Evolutionary conservation across 2,329 filamentous ascomycete genomes (phyloP).

Genomic region (Pestalotiopsis sp.): DNA sequence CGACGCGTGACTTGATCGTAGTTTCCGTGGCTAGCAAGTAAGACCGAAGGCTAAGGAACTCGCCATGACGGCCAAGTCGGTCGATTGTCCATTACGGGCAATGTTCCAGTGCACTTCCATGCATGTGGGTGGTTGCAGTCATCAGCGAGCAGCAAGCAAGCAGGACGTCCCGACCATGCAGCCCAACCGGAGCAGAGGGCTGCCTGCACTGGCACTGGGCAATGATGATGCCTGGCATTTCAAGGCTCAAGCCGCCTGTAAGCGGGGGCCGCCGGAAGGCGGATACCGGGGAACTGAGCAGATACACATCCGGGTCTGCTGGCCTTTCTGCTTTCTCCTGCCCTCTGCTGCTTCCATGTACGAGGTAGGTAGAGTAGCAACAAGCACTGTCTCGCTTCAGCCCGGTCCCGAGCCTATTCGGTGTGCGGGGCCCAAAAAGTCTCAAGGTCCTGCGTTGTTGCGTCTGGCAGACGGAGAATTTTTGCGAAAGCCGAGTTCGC

Average conservation of each 20-base stretch:
- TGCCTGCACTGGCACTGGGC: no score
- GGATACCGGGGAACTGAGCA: not conserved
- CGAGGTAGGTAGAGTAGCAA: no score
- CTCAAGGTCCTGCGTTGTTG: no score
- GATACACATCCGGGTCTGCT: not conserved
- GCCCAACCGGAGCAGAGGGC: not conserved
- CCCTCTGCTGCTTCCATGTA: no score
- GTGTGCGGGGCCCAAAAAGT: not conserved
- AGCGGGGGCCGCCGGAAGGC: slow-evolving; percentile 2
- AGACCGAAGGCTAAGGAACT: not conserved
- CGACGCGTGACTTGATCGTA: not conserved
- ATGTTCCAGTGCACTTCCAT: slow-evolving; percentile 3
- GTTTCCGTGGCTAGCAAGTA: not conserved
- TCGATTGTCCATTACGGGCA: not conserved
- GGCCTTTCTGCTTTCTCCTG: not conserved
- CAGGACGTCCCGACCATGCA: not conserved
- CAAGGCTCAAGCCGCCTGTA: not conserved
- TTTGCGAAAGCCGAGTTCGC: no score
- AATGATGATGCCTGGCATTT: not conserved
- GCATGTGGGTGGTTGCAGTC: not conserved
- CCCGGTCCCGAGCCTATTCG: not conserved
- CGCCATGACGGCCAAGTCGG: slow-evolving; percentile 5
- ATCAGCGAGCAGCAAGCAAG: not conserved
- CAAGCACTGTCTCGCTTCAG: not conserved
- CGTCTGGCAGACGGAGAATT: no score